Conservation (phyloP, 2,329 filamentous ascomycete genomes). For the Ceratocystis cacaofunesta region DNA sequence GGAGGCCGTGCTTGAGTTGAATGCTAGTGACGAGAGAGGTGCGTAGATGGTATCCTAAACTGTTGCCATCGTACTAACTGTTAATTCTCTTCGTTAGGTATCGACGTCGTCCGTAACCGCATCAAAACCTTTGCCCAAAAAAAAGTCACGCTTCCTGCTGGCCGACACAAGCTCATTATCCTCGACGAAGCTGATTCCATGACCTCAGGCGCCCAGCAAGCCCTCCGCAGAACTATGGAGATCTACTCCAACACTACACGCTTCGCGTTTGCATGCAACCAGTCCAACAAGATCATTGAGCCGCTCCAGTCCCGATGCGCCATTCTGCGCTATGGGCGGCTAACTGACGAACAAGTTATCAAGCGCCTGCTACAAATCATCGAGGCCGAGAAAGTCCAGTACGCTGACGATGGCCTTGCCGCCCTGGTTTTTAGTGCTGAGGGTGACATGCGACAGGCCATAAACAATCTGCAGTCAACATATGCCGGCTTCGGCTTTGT, state of each 20-base stretch:
- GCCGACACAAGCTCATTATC: slow-evolving; percentile 91
- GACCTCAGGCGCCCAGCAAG: slow-evolving; percentile 93
- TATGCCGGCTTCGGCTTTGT: slow-evolving; percentile 89
- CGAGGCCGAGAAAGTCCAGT: slow-evolving; percentile 77
- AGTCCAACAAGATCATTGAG: slow-evolving; percentile 98
- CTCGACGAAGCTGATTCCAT: slow-evolving; percentile 97
- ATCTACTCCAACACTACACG: slow-evolving; percentile 94
- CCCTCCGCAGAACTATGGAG: slow-evolving; percentile 90
- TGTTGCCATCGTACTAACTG: not conserved
- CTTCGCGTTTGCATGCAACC: slow-evolving; percentile 96
- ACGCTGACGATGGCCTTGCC: slow-evolving; percentile 83
- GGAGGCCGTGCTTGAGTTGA: slow-evolving; percentile 90
- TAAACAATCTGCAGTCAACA: slow-evolving; percentile 95
- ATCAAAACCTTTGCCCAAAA: slow-evolving; percentile 99
- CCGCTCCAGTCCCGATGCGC: slow-evolving; percentile 95
- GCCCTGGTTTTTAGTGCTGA: slow-evolving; percentile 96
- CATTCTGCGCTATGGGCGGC: slow-evolving; percentile 80
- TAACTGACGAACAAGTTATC: slow-evolving; percentile 86
- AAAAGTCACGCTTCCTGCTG: slow-evolving; percentile 84
- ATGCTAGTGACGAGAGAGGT: slow-evolving; percentile 90
- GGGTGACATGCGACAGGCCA: slow-evolving; percentile 96
- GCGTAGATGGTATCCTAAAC: slow-evolving; percentile 3
- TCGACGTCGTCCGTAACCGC: slow-evolving; percentile 90
- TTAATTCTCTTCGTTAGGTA: slow-evolving; percentile 38
- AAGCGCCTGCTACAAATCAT: slow-evolving; percentile 85